These are phyloP conservation scores for Penicillium concentricum DNA, from an alignment of 2,329 filamentous ascomycete species.

Conservation along the genomic window DNA sequence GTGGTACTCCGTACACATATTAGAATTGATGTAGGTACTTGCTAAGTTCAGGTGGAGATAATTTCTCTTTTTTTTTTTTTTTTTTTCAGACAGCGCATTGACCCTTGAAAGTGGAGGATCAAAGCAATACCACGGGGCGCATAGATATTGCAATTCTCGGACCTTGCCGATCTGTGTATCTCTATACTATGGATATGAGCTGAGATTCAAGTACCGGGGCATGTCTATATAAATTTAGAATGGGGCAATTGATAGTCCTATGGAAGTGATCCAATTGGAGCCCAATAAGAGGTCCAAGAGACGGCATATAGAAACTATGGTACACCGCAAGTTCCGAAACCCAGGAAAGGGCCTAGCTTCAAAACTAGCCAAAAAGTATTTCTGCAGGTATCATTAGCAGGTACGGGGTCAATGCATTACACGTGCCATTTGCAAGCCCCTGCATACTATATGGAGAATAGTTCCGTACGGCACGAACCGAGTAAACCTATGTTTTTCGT, in stretches of 20 bases:
- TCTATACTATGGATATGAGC: not conserved
- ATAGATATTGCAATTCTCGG: not conserved
- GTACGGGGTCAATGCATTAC: not conserved
- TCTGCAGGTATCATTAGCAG: not conserved
- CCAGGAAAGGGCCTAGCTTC: not conserved
- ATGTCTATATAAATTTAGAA: not conserved
- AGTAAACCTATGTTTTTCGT: not conserved
- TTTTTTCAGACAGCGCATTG: not conserved
- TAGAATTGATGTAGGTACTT: not conserved
- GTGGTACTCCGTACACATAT: too few species aligned
- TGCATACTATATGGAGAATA: conserved; percentile 2
- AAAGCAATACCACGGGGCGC: not conserved
- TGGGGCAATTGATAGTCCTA: not conserved
- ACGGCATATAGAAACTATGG: not conserved
- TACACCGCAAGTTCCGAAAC: not conserved
- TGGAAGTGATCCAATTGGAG: not conserved
- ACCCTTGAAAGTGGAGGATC: not conserved
- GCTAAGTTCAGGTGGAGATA: not conserved
- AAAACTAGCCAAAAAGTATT: not conserved
- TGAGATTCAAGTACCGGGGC: not conserved
- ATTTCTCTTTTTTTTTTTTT: not conserved
- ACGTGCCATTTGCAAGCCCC: not conserved
- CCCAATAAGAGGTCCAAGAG: not conserved
- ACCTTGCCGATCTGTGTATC: not conserved
- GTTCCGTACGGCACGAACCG: conserved; percentile 9